Percentiles rank a stretch among this genome's conserved stretches.
phyloP scores from a whole-genome alignment of 441 rosid genomes.

The Francoa sonchifolia region DNA sequence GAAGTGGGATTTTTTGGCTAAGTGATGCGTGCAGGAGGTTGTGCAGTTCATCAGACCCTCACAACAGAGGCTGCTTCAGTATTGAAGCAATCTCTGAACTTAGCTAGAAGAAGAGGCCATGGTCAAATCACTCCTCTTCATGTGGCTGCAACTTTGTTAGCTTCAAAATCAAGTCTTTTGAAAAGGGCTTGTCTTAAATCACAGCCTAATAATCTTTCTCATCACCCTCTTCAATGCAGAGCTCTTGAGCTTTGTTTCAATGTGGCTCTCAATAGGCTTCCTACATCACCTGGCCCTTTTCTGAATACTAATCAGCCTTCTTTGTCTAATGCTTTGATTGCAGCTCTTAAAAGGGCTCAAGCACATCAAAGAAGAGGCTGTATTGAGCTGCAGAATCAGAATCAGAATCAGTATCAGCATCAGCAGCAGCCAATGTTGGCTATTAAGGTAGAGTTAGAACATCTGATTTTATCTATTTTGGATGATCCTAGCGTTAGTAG shows the following conservation, averaged over 20 bases:
- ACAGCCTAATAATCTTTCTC: slow-evolving; percentile 21
- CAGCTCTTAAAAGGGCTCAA: slow-evolving; percentile 82
- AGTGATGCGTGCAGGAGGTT: slow-evolving; percentile 95
- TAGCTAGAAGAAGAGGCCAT: slow-evolving; percentile 95
- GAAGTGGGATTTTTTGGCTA: slow-evolving; percentile 31
- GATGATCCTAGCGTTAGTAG: slow-evolving; percentile 93
- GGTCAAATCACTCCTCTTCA: slow-evolving; percentile 95
- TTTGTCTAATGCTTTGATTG: slow-evolving; percentile 69
- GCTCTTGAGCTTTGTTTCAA: slow-evolving; percentile 93
- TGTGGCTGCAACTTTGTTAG: slow-evolving; percentile 75
- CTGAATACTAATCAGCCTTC: slow-evolving; percentile 60
- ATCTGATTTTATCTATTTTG: slow-evolving; percentile 67
- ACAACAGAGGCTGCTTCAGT: slow-evolving; percentile 96
- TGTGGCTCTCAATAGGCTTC: slow-evolving; percentile 76
- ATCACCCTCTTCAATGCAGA: slow-evolving; percentile 68
- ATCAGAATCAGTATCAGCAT: too few relatives aligned
- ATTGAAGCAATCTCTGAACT: slow-evolving; percentile 86
- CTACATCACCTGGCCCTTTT: slow-evolving; percentile 51
- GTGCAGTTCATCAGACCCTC: slow-evolving; percentile 91
- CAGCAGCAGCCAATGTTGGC: slow-evolving; percentile 66
- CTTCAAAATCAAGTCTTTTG: slow-evolving; percentile 54
- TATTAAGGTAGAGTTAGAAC: slow-evolving; percentile 69
- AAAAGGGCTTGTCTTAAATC: slow-evolving; percentile 81
- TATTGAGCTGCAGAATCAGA: slow-evolving; percentile 67
- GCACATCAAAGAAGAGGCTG: slow-evolving; percentile 87